Base-by-base conservation (phyloP, 2,329 filamentous ascomycete genomes). In the Pseudocercospora macadamiae region DNA sequence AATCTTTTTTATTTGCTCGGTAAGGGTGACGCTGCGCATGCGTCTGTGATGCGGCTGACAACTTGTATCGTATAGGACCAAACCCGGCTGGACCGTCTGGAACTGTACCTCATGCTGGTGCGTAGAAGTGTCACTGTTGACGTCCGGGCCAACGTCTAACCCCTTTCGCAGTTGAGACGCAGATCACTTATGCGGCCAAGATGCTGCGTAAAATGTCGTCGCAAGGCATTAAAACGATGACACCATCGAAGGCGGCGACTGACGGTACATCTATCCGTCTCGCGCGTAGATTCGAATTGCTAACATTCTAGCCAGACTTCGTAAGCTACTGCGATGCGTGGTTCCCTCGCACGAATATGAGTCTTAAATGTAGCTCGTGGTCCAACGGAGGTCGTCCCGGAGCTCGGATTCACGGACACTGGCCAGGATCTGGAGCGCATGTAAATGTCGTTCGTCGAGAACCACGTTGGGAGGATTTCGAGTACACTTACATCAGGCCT, bases 361-460 rank as follows among this genome's bases (percentile, higher is more conserved):
- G 80, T 0, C 84, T 87, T 53, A 82, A 84, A 56, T 91, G 88
- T 70, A 85, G 83, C 37, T 88, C 84, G 0, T 91, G 89, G 89
- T 89, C 88, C 59, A 91, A 91, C 60, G 85, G 88, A 10, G 85
- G 85, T 0, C 75, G 75, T 4, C 82, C 86, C 0, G 87, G 87
- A 0, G 82, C 79, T 0, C 76, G 86, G 3, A 85, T 91, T 21
- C 86, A 89, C 62, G 88, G 87, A 0, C 69, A 89, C 5, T 91
- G 88, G 83, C 89, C 88, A 0, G 88, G 88, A 0, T 88, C 85
- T 64, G 86, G 86, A 1, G 78, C 81, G 0, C 85, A 88, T 65
- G 72, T 85, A 26, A 86, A 84, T 3, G 77, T 82, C 8, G 78
- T 87, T 8, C 78, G 84, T 14, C 75, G 69, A n/a, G 79, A 82